phyloP scores from a whole-genome alignment of 371 early-diverging fungal genomes.

The Saksenaea vasiformis region DNA sequence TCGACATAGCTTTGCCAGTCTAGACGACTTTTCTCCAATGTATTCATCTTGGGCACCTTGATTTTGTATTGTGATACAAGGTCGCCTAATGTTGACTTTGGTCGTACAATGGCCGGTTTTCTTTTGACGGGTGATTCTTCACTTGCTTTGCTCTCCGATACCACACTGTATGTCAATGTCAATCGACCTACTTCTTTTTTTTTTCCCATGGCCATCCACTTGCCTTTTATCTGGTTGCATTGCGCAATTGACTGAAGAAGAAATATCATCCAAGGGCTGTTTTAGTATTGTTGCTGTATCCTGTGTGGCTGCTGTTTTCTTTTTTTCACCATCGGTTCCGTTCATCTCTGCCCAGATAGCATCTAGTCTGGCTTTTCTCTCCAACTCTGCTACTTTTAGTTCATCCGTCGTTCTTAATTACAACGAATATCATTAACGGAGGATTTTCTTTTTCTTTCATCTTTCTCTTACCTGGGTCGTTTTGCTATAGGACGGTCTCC shows the following conservation, averaged over 20 bases:
- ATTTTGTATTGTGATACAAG: constrained; percentile 65
- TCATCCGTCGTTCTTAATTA: background rate
- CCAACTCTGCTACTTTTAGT: background rate
- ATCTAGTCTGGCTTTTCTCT: constrained; percentile 22
- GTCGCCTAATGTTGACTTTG: constrained; percentile 53
- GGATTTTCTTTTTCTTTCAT: constrained; percentile 4
- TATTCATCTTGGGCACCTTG: constrained; percentile 69
- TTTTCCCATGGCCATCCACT: background rate
- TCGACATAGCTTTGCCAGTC: constrained; percentile 74
- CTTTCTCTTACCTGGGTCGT: background rate
- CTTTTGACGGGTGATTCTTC: constrained; percentile 6
- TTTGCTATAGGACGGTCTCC: background rate
- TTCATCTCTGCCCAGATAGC: constrained; percentile 36
- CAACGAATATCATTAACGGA: background rate
- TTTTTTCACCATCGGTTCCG: constrained; percentile 2
- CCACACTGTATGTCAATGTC: background rate
- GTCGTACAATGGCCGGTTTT: constrained; percentile 39
- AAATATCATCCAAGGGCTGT: constrained; percentile 30
- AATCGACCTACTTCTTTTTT: background rate
- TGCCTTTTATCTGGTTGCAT: background rate
- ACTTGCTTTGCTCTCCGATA: background rate
- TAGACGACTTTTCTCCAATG: constrained; percentile 70
- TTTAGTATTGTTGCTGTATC: constrained; percentile 17
- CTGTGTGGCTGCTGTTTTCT: background rate
- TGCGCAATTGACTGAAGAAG: constrained; percentile 20